These are phyloP conservation scores for Camelina neglecta DNA, from an alignment of 345 rosid genomes.

Conservation along the genomic window DNA sequence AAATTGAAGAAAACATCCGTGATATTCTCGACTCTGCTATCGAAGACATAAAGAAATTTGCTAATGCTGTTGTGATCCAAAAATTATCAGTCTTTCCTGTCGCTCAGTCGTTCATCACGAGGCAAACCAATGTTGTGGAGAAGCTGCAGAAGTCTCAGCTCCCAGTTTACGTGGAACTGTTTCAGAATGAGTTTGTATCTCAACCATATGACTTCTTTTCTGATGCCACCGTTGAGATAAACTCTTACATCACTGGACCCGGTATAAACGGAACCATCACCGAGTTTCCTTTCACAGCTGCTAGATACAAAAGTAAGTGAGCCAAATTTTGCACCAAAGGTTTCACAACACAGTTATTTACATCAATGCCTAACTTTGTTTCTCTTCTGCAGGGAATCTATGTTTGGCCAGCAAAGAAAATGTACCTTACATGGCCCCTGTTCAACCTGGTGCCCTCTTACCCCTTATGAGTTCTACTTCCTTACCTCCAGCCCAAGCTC, in stretches of 20 bases:
- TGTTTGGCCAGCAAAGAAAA: slow-evolving; percentile 44
- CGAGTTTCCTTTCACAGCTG: slow-evolving; percentile 79
- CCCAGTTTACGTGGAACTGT: slow-evolving; percentile 65
- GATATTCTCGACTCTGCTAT: slow-evolving; percentile 56
- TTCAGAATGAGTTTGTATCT: slow-evolving; percentile 86
- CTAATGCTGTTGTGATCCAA: slow-evolving; percentile 61
- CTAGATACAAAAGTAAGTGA: slow-evolving; percentile 76
- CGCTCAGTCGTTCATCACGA: slow-evolving; percentile 37
- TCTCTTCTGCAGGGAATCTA: slow-evolving; percentile 57
- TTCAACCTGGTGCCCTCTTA: slow-evolving; percentile 56
- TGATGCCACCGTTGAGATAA: slow-evolving; percentile 80
- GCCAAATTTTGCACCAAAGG: slow-evolving; percentile 19
- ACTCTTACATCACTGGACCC: slow-evolving; percentile 44
- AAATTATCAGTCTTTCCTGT: slow-evolving; percentile 62
- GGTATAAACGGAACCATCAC: slow-evolving; percentile 71
- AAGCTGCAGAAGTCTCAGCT: slow-evolving; percentile 58
- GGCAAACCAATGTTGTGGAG: slow-evolving; percentile 52
- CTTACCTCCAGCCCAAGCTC: slow-evolving; percentile 78
- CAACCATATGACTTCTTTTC: slow-evolving; percentile 90
- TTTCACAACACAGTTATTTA: slow-evolving; percentile 3
- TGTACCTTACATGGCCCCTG: slow-evolving; percentile 63
- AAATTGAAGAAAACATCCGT: slow-evolving; percentile 63
- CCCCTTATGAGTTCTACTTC: neutral
- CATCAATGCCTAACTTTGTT: slow-evolving; percentile 21
- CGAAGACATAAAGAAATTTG: slow-evolving; percentile 69